Base-by-base conservation (phyloP, 2,329 filamentous ascomycete species). In the Arthroderma uncinatum region DNA sequence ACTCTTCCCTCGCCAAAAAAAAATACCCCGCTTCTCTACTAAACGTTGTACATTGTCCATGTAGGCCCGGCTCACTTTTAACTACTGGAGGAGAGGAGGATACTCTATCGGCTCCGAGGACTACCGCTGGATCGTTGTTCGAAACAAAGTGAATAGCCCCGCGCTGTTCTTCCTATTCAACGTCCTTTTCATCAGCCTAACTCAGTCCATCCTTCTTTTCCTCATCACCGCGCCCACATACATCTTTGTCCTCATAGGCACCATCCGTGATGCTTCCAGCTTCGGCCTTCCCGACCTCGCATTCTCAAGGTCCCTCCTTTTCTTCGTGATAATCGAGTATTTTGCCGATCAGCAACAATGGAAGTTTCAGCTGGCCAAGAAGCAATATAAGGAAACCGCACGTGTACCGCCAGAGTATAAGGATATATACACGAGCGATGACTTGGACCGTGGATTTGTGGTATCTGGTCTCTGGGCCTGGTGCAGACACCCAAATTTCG, bases 81-180 rank as follows among this genome's bases (percentile, higher is more conserved):
- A 98, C 74, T 98, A 96, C 75, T 95, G 87, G 85, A 86, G 93
- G 58, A 95, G 89, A 71, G 93, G 93, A 39, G 93, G 93, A 23
- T 98, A 98, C 70, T 76, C 79, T 14, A 78, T 91, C 62, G 92
- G 93, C 37, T 91, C 87, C 14, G 92, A 98, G 72, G 93, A 98
- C 71, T 98, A 98, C 71, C 82, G 93, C 73, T 98, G 93, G 92
- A 78, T 79, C 57, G 83, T 91, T 57, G 76, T 97, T 55, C 84
- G 84, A 67, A 76, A 79, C 28, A 76, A 82, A 37, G 77, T 91
- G 21, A 76, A 78, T 54, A 75, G 82, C 44, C 90, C 89, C 73
- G 87, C 90, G 39, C 68, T 83, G 23, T 95, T 95, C 77, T 89
- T 91, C 70, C 61, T 95, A 47, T 83, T 98, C 71, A 95, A 97